Base-by-base conservation (phyloP, 1,284 basidiomycete species). In the Chalciporus sp. region DNA sequence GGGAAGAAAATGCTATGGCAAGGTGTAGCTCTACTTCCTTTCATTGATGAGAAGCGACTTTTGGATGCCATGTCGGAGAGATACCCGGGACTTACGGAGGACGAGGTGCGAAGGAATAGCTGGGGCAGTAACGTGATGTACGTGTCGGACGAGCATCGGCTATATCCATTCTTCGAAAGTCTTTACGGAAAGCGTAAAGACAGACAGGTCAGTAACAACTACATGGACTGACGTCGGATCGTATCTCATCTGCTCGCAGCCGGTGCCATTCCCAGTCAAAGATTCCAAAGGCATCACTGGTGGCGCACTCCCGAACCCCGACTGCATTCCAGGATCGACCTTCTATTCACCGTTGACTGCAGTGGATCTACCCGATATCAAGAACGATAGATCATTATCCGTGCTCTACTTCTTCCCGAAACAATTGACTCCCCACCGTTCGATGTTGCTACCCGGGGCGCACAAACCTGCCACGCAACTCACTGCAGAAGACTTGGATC, bases 1-100 rank as follows among this genome's bases (percentile, higher is more conserved):
- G 97, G 97, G 58, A 99, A 99, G 76, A 94, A 93, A 75, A 98
- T 99, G 95, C 82, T 92, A 1, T 99, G 97, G 97, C 97, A 99
- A 73, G 97, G 97, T 53, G 94, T 99, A 44, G 95, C 95, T 0
- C 78, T 99, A 2, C 76, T 99, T 20, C 95, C 97, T 0, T 99
- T 99, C 76, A 99, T 99, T 61, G 94, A 99, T 67, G 83, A 90
- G 70, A 83, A 82, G 56, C 84, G 95, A 17, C 75, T 98, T 20
- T 74, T 98, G 49, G 84, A 82, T 23, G 94, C 95, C 2, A 93
- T 99, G 85, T 82, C 79, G 16, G 76, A 81, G 26, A 82, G 84
- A 55, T 94, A 96, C 72, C 73, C 80, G 0, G 74, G 84, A 41
- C 79, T 99, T 41, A 84, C 81, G 1, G 89, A 93, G 49, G 93